Evolutionary conservation across 108 stramenopile genomes (phyloP).

Genomic region (Conticribra guillardii): DNA sequence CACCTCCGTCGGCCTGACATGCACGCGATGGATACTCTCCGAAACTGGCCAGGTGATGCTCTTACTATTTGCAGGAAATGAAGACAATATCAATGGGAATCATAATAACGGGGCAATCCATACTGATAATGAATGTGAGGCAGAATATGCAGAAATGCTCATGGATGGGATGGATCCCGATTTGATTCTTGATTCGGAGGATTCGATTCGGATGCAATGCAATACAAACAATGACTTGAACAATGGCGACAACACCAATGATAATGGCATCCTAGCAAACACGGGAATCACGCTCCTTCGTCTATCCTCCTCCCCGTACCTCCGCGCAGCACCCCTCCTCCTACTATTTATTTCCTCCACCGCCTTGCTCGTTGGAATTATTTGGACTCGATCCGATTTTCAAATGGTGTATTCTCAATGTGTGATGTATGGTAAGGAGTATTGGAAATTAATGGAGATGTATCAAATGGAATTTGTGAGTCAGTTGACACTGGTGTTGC

Average conservation of each 20-base stretch:
- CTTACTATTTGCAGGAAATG: background rate
- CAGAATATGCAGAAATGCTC: no score
- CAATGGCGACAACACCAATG: background rate
- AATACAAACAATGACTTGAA: no score
- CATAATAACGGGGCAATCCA: no score
- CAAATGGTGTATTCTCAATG: background rate
- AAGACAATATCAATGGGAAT: background rate
- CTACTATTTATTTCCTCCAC: conserved; percentile 27
- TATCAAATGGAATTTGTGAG: no score
- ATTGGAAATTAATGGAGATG: no score
- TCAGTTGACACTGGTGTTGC: no score
- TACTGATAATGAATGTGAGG: no score
- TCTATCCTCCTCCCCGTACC: conserved; percentile 19
- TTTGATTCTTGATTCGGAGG: no score
- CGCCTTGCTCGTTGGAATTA: conserved; percentile 20
- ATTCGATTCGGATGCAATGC: no score
- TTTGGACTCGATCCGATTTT: conserved; percentile 9
- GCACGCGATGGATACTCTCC: conserved; percentile 18
- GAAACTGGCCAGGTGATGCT: conserved; percentile 36
- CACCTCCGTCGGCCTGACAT: conserved; percentile 7
- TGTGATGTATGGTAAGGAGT: no score
- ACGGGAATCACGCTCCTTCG: background rate
- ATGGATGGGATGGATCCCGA: no score
- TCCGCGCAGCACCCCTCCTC: conserved; percentile 28
- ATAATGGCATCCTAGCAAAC: background rate